Evolutionary conservation across 345 rosid genomes (phyloP), one percentile per base, ranked within the genome.

Genomic region (Hypericum androsaemum): DNA sequence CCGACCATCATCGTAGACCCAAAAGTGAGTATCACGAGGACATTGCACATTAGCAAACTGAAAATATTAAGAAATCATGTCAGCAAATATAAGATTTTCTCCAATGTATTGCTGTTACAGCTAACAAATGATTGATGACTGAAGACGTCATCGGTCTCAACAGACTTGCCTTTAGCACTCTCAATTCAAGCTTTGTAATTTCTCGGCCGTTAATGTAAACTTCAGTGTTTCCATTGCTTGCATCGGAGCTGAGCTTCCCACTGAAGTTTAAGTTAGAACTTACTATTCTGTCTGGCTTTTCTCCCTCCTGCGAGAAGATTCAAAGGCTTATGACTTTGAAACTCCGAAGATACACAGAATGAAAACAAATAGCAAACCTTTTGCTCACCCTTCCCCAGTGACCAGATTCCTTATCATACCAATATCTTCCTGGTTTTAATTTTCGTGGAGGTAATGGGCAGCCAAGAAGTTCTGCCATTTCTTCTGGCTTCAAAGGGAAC

Each of bases 1-100:
- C 12, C 80, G 71, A 32, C 97, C 97, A 83, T 89, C 97, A 36
- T 89, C 97, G 5, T 85, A 83, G 37, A 88, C 72, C 95, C 97
- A 89, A 63, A 89, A 89, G 65, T 89, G 97, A 55, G 97, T 83
- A 62, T 85, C 89, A 0, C 82, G 69, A 6, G 97, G 85, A 53
- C 97, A 89, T 17, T 89, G 92, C 14, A 89, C 95, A 50, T 69
- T 77, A 38, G 87, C 92, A 57, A 89, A 66, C 97, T 88, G 88
- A 71, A 59, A 67, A 22, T 4, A 22, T 22, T 37, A 62, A 32
- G 52, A 51, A 48, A 43, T 50, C 58, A 53, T 10, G 47, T 14
- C 4, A 36, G 22, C 38, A 35, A 14, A 51, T 45, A 15, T 37
- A 5, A n/a, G n/a, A n/a, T n/a, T n/a, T n/a, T n/a, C n/a, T n/a